Evolutionary conservation across 306 rosid genomes (phyloP).

Genomic region (Quercus mongolica): DNA sequence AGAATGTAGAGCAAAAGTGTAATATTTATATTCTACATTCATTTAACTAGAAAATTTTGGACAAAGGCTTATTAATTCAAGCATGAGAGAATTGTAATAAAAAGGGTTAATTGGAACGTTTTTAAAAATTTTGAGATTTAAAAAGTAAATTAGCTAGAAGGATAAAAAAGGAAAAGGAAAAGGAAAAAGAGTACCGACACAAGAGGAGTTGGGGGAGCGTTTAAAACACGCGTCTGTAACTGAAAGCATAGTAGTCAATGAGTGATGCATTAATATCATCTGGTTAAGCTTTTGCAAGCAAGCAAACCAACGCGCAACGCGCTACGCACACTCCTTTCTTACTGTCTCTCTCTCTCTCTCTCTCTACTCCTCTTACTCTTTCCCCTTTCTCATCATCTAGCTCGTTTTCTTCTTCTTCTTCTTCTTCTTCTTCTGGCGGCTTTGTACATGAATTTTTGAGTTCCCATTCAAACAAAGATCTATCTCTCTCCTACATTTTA

Average conservation of each 20-base stretch:
- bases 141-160: too few relatives aligned
- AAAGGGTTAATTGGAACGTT: too few relatives aligned
- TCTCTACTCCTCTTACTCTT: background rate
- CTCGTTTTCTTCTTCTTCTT: background rate
- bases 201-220: background rate
- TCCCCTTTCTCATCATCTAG: conserved; percentile 8
- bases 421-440: conserved; percentile 10
- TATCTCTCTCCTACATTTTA: background rate
- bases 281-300: background rate
- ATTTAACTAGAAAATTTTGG: too few relatives aligned
- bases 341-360: background rate
- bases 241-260: conserved; percentile 41
- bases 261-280: conserved; percentile 14
- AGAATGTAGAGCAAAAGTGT: too few relatives aligned
- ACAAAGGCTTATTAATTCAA: too few relatives aligned
- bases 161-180: background rate
- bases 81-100: too few relatives aligned
- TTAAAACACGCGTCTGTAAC: background rate
- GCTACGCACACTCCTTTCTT: background rate
- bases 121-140: background rate
- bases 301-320: background rate
- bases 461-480: conserved; percentile 16
- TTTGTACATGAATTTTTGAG: conserved; percentile 4
- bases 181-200: conserved; percentile 2
- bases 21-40: too few relatives aligned